A percentile compares a stretch with the other conserved stretches of the same genome.
Conservation (phyloP, 2,329 filamentous ascomycete genomes). For the Anisogramma anomala region DNA sequence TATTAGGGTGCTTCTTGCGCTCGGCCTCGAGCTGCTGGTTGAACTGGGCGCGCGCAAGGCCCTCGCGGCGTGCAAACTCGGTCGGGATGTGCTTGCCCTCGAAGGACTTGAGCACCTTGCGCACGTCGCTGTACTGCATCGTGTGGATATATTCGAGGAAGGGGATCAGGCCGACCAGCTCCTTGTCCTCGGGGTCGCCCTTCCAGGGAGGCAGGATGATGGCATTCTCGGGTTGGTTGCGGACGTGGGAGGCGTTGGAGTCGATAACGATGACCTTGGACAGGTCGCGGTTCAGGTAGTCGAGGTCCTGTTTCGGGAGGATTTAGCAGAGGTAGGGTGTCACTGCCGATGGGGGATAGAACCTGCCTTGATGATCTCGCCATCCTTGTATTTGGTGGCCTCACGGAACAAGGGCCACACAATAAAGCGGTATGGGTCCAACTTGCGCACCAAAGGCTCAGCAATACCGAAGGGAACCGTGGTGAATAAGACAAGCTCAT, state of each 20-base stretch:
- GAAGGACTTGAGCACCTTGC: slow-evolving; percentile 76
- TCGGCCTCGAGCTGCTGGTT: slow-evolving; percentile 63
- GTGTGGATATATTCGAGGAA: slow-evolving; percentile 96
- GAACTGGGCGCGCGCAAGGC: slow-evolving; percentile 73
- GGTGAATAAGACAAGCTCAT: slow-evolving; percentile 94
- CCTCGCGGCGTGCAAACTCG: slow-evolving; percentile 83
- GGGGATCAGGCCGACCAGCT: slow-evolving; percentile 79
- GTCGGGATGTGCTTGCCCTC: slow-evolving; percentile 79
- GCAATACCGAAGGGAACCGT: slow-evolving; percentile 72
- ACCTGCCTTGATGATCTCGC: slow-evolving; percentile 85
- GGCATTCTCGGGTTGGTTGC: slow-evolving; percentile 90
- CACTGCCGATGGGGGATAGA: too few relatives aligned
- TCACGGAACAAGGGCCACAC: slow-evolving; percentile 92
- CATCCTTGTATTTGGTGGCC: slow-evolving; percentile 93
- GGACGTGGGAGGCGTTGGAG: slow-evolving; percentile 69
- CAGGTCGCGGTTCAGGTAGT: slow-evolving; percentile 89
- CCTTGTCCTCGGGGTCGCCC: slow-evolving; percentile 70
- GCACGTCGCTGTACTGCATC: slow-evolving; percentile 82
- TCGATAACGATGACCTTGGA: slow-evolving; percentile 94
- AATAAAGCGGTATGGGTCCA: slow-evolving; percentile 91
- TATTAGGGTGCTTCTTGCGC: slow-evolving; percentile 47
- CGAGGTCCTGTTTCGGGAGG: slow-evolving; percentile 62
- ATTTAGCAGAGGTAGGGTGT: slow-evolving; percentile 13
- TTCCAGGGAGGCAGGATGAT: slow-evolving; percentile 86
- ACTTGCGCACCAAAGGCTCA: slow-evolving; percentile 79